Conservation (phyloP, 805 yeast species). For the Sugiyamaella marilandica region DNA sequence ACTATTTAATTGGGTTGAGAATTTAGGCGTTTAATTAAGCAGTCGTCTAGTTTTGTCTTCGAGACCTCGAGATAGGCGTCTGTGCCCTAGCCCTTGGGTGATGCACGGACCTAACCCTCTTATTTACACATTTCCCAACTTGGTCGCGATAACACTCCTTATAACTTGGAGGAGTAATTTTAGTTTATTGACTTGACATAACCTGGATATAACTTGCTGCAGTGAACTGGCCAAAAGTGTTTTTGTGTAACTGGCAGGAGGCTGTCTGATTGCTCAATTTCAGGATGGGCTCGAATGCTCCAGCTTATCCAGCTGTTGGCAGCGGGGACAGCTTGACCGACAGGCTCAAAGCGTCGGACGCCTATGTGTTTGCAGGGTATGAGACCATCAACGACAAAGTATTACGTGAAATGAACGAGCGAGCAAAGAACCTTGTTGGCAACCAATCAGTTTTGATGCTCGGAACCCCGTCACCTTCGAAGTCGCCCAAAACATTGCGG, state of each 20-base stretch:
- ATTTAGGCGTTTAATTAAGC: too few species aligned
- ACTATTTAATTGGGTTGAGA: too few species aligned
- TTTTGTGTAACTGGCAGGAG: background rate
- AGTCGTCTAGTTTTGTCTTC: too few species aligned
- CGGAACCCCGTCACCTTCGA: conserved; percentile 12
- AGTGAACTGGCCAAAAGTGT: background rate
- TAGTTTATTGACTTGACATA: background rate
- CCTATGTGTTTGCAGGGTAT: conserved; percentile 25
- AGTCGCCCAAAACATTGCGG: background rate
- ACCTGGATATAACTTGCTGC: background rate
- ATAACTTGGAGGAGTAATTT: background rate
- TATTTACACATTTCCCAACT: conserved; percentile 1
- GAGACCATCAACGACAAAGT: conserved; percentile 32
- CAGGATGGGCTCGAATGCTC: background rate
- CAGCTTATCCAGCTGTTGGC: background rate
- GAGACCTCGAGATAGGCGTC: too few species aligned
- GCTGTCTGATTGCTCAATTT: background rate
- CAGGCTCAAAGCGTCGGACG: conserved; percentile 15
- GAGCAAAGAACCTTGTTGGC: conserved; percentile 22
- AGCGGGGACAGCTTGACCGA: background rate
- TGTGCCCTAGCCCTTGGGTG: too few species aligned
- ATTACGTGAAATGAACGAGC: conserved; percentile 33
- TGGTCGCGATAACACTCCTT: conserved; percentile 3
- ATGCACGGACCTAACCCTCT: too few species aligned
- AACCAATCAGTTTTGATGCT: conserved; percentile 1